Conservation (phyloP, 805 yeast genomes). For the Ascoidea rubescens region DNA sequence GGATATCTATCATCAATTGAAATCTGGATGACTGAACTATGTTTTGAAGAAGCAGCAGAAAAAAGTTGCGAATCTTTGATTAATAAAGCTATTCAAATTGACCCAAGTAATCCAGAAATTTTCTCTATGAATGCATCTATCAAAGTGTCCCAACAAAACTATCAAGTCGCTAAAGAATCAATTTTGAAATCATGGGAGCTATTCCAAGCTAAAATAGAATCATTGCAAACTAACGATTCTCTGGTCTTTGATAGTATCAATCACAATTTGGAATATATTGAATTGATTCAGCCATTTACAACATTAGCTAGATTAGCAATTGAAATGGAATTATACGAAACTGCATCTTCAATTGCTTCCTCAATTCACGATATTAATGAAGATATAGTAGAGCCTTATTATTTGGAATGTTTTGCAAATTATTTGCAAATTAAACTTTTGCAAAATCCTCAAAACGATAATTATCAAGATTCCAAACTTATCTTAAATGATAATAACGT, state of each 20-base stretch:
- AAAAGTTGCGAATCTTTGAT: slow-evolving; percentile 60
- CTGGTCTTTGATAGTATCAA: slow-evolving; percentile 12
- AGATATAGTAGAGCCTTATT: slow-evolving; percentile 66
- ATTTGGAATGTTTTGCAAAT: slow-evolving; percentile 71
- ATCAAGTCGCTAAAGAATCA: slow-evolving; percentile 59
- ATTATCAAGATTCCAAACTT: not conserved
- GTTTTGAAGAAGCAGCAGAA: slow-evolving; percentile 91
- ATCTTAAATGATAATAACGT: slow-evolving; percentile 1
- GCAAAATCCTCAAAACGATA: slow-evolving; percentile 1
- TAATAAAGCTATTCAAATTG: slow-evolving; percentile 35
- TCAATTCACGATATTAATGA: slow-evolving; percentile 71
- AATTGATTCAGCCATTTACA: slow-evolving; percentile 57
- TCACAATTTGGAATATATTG: slow-evolving; percentile 34
- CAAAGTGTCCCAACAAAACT: slow-evolving; percentile 73
- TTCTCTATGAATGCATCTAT: slow-evolving; percentile 77
- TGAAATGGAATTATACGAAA: slow-evolving; percentile 62
- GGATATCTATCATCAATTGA: slow-evolving; percentile 81
- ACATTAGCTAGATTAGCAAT: slow-evolving; percentile 62
- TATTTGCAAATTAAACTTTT: slow-evolving; percentile 30
- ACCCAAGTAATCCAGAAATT: slow-evolving; percentile 52
- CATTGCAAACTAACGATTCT: slow-evolving; percentile 25
- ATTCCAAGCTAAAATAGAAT: slow-evolving; percentile 36
- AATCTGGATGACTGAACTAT: slow-evolving; percentile 94
- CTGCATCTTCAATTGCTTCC: slow-evolving; percentile 50
- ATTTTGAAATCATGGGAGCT: slow-evolving; percentile 59